These are phyloP conservation scores for Crataegus laevigata DNA, from an alignment of 306 rosid genomes.

Conservation along the genomic window DNA sequence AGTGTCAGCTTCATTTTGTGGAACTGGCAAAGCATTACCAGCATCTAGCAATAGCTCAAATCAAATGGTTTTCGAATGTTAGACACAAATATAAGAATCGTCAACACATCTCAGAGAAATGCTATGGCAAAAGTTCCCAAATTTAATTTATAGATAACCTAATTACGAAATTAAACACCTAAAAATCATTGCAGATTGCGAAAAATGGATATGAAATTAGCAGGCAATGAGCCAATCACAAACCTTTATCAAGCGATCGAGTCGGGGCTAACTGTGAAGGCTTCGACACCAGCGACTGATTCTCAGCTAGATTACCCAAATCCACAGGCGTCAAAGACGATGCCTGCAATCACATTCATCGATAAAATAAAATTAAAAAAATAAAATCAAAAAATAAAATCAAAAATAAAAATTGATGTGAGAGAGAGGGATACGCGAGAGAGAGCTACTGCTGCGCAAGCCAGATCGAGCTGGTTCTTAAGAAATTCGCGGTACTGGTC, in stretches of 20 bases:
- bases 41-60: conserved; percentile 15
- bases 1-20: conserved; percentile 29
- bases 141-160: not conserved
- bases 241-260: conserved; percentile 23
- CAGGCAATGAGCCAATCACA: not conserved
- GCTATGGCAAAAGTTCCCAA: not conserved
- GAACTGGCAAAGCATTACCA: conserved; percentile 11
- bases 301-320: conserved; percentile 15
- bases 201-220: not conserved
- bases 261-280: conserved; percentile 23
- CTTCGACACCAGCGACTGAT: conserved; percentile 3
- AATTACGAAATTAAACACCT: not conserved
- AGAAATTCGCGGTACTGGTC: conserved; percentile 35
- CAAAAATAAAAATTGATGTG: not conserved
- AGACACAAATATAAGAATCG: not conserved
- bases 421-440: conserved; percentile 26
- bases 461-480: conserved; percentile 44
- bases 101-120: not conserved
- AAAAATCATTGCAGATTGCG: not conserved
- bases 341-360: conserved; percentile 24
- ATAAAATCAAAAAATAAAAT: not conserved
- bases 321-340: conserved; percentile 29
- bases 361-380: not conserved
- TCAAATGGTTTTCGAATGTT: not conserved
- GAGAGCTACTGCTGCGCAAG: conserved; percentile 51